These are phyloP conservation scores for Yarrowia sp. DNA, from an alignment of 805 yeast species.

Conservation along the genomic window DNA sequence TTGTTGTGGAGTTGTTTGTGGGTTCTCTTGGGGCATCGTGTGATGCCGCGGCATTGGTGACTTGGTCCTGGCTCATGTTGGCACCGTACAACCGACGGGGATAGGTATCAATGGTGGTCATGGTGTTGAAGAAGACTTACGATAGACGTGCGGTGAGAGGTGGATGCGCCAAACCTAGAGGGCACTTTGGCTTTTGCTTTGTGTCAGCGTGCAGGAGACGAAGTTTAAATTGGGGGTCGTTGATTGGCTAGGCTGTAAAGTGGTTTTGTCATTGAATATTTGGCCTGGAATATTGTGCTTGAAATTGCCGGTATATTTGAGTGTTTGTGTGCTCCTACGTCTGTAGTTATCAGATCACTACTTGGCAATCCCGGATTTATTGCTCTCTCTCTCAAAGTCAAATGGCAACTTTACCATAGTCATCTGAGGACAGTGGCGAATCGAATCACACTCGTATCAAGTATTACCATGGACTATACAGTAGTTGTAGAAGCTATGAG, in stretches of 20 bases:
- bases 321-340: no score
- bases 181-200: not conserved
- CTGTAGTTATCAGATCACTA: no score
- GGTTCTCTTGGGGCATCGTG: not conserved
- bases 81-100: not conserved
- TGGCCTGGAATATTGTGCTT: no score
- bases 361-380: not conserved
- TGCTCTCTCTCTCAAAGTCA: constrained; percentile 10
- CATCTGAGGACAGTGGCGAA: not conserved
- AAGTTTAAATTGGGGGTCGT: not conserved
- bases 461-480: no score
- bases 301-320: no score
- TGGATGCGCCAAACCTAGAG: not conserved
- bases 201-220: constrained; percentile 11
- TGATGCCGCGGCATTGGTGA: not conserved
- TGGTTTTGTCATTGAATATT: no score
- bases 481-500: no score
- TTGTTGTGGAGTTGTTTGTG: no score
- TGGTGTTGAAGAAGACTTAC: constrained; percentile 5
- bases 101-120: constrained; percentile 17
- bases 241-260: not conserved
- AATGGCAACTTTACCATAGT: not conserved
- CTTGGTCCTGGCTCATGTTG: no score
- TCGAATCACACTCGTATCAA: no score
- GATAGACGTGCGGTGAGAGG: constrained; percentile 23